Evolutionary conservation across 306 rosid species (phyloP), one percentile per base, ranked within the genome.

Genomic region (Malus domestica): DNA sequence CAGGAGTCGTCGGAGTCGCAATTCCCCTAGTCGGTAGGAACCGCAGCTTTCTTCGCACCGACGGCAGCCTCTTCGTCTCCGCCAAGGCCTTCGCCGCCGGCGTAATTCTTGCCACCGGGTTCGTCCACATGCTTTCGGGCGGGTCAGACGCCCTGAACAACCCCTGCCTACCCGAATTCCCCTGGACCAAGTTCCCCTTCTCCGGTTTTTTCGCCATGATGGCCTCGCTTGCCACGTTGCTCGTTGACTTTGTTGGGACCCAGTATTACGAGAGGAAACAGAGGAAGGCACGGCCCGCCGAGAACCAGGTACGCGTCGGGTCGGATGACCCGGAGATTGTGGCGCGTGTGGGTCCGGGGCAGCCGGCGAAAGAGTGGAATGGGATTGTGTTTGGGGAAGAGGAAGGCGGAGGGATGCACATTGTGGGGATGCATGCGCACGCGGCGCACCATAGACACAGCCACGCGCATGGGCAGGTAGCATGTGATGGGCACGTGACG

Each of bases 11-110:
- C 8, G 99, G 99, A 23, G 61, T 95, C 10, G 93, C 97, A 2
- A 79, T 95, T 42, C 99, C 99, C 0, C 80, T 95, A 22, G 59
- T 87, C 60, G 96, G 97, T 0, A 89, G 51, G 66, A 88, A 83
- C 54, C 82, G 91, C 2, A 71, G 87, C 2, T 88, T 86, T 61
- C 91, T 95, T 18, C 85, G 86, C 6, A 88, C 97, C 8, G 99
- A 95, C 63, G 86, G 99, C 1, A 92, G 82, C 78, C 80, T 90
- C 54, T 95, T 95, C 66, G 90, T 95, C 0, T 88, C 89, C 0
- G 86, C 96, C 0, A 93, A 95, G 72, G 96, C 99, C 5, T 96
- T 96, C 60, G 98, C 99, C 9, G 99, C 99, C 7, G 98, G 99
- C 0, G 99, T 96, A 1, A 96, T 96, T 46, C 90, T 96, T 0